Conservation (phyloP, 768 basidiomycete species). For the Russula dissimulans region DNA sequence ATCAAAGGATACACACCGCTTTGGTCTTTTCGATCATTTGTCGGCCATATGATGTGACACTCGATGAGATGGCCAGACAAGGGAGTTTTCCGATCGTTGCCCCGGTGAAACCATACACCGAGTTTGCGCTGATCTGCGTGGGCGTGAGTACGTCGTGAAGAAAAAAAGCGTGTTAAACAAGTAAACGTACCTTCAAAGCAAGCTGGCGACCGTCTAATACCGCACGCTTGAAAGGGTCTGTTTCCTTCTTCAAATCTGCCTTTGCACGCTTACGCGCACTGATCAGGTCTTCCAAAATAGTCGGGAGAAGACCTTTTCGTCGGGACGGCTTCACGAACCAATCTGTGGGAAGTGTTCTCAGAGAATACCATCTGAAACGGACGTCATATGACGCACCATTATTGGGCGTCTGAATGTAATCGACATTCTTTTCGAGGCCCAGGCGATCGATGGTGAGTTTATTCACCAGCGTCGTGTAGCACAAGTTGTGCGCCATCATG, state of each 20-base stretch:
- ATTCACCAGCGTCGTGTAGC: constrained; percentile 94
- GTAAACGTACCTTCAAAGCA: constrained; percentile 69
- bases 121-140: constrained; percentile 91
- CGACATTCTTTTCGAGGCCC: constrained; percentile 68
- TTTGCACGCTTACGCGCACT: constrained; percentile 91
- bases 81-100: constrained; percentile 96
- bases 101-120: constrained; percentile 98
- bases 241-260: constrained; percentile 92
- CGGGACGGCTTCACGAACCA: constrained; percentile 65
- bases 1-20: constrained; percentile 38
- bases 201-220: constrained; percentile 96
- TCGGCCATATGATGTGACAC: constrained; percentile 91
- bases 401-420: constrained; percentile 93
- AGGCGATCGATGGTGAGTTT: constrained; percentile 69
- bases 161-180: not conserved
- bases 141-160: not conserved
- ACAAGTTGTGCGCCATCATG: constrained; percentile 99
- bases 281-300: constrained; percentile 88
- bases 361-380: not conserved
- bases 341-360: constrained; percentile 39
- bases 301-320: constrained; percentile 86
- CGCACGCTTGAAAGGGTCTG: constrained; percentile 93
- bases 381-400: constrained; percentile 51
- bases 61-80: constrained; percentile 92
- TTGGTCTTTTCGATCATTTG: constrained; percentile 99